These are phyloP conservation scores for Metschnikowia vanudenii DNA, from an alignment of 805 yeast genomes.

Conservation along the genomic window DNA sequence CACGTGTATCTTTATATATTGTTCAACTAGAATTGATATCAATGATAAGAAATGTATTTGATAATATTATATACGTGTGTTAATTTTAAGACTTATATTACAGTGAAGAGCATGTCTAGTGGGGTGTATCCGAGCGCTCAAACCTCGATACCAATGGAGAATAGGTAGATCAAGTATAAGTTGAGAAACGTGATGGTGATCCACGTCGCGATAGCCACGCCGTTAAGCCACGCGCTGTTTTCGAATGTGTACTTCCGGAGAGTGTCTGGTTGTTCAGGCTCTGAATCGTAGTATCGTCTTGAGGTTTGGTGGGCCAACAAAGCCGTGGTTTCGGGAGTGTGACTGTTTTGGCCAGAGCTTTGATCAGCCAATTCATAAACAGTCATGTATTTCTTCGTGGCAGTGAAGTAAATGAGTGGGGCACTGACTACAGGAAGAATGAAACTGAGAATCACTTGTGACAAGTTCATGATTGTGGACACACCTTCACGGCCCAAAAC, in stretches of 20 bases:
- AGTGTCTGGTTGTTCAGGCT: constrained; percentile 7
- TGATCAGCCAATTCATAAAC: constrained; percentile 28
- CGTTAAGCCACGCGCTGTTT: constrained; percentile 35
- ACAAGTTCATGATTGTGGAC: constrained; percentile 43
- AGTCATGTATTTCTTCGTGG: constrained; percentile 39
- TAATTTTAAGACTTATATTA: neutral
- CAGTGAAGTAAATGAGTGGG: constrained; percentile 46
- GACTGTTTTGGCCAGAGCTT: neutral
- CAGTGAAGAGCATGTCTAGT: constrained; percentile 1
- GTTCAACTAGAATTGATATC: no score
- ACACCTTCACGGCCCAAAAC: constrained; percentile 45
- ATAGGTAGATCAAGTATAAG: constrained; percentile 40
- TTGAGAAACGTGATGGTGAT: constrained; percentile 38
- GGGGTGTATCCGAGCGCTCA: constrained; percentile 12
- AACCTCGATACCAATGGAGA: constrained; percentile 41
- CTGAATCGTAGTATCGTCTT: constrained; percentile 9
- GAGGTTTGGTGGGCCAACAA: constrained; percentile 7
- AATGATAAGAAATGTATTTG: neutral
- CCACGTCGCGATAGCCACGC: constrained; percentile 40
- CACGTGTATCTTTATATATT: no score
- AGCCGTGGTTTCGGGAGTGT: constrained; percentile 10
- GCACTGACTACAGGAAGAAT: constrained; percentile 45
- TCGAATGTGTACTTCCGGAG: constrained; percentile 34
- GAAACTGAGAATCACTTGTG: constrained; percentile 45
- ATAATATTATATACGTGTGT: neutral